phyloP scores from a whole-genome alignment of 805 yeast genomes.

The Myxozyma neglecta region DNA sequence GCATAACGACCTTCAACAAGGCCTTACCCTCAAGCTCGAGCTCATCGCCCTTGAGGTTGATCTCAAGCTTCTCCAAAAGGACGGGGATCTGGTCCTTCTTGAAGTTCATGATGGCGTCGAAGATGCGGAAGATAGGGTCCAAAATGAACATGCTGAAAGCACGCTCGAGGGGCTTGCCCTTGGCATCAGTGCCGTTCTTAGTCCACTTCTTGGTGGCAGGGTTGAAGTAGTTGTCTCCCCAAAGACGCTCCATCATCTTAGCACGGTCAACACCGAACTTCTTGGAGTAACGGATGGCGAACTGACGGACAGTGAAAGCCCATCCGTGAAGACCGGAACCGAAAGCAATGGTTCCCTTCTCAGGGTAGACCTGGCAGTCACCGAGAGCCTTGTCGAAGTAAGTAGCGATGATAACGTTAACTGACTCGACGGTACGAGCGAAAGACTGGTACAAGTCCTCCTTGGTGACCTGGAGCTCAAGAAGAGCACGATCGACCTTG shows the following conservation, averaged over 20 bases:
- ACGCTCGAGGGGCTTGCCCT: conserved; percentile 94
- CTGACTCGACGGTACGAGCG: conserved; percentile 98
- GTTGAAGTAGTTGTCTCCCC: conserved; percentile 99
- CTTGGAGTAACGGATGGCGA: conserved; percentile 96
- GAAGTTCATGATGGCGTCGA: conserved; percentile 97
- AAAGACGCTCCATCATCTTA: conserved; percentile 98
- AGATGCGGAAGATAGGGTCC: conserved; percentile 98
- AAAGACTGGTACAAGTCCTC: conserved; percentile 98
- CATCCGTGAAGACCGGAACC: conserved; percentile 99
- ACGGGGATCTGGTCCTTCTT: conserved; percentile 95
- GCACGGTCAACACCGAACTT: conserved; percentile 98
- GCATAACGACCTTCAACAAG: conserved; percentile 96
- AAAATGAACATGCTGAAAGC: conserved; percentile 99
- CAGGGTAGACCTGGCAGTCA: conserved; percentile 98
- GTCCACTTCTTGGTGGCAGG: conserved; percentile 99
- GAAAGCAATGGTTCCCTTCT: conserved; percentile 97
- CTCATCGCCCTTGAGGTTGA: conserved; percentile 91
- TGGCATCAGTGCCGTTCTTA: conserved; percentile 84
- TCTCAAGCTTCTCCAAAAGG: conserved; percentile 91
- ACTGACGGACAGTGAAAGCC: conserved; percentile 99
- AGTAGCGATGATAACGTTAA: conserved; percentile 95
- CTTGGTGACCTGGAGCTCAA: conserved; percentile 97
- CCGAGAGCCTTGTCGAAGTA: conserved; percentile 88
- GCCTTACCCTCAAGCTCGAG: conserved; percentile 99
- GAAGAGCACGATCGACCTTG: conserved; percentile 99